Evolutionary conservation across 306 rosid genomes (phyloP).

Genomic region (Citrullus amarus): DNA sequence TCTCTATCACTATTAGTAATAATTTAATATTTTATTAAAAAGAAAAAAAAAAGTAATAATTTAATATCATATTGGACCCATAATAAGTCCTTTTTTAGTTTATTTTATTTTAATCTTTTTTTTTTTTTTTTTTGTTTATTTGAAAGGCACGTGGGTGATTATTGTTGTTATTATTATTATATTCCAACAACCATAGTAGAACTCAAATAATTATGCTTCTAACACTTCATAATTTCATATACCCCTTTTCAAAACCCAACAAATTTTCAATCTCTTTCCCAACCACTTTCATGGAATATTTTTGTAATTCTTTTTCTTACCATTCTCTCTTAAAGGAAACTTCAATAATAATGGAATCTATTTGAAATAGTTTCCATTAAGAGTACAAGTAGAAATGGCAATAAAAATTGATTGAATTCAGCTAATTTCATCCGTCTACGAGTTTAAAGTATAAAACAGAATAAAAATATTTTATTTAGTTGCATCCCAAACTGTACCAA

Average conservation of each 20-base stretch:
- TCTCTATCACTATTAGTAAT: background rate
- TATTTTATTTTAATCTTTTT: no score
- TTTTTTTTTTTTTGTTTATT: background rate
- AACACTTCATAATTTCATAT: background rate
- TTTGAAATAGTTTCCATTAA: background rate
- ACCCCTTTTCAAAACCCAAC: background rate
- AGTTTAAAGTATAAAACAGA: background rate
- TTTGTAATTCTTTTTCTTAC: background rate
- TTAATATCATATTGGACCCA: background rate
- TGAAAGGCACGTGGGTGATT: constrained; percentile 9
- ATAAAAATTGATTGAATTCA: background rate
- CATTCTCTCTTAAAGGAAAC: background rate
- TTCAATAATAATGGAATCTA: background rate
- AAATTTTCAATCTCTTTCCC: background rate
- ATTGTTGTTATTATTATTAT: background rate
- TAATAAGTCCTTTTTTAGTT: background rate
- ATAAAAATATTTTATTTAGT: no score
- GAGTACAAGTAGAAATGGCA: background rate
- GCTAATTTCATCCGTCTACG: background rate
- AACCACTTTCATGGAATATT: background rate
- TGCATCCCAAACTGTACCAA: no score
- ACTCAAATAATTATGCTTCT: constrained; percentile 3
- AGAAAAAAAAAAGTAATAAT: no score
- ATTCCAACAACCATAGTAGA: constrained; percentile 5
- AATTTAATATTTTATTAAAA: background rate